Percentiles rank a stretch among this genome's conserved stretches.
Evolutionary conservation across 73 alveolate species (phyloP).

Genomic region (Tetrahymena malaccensis): DNA sequence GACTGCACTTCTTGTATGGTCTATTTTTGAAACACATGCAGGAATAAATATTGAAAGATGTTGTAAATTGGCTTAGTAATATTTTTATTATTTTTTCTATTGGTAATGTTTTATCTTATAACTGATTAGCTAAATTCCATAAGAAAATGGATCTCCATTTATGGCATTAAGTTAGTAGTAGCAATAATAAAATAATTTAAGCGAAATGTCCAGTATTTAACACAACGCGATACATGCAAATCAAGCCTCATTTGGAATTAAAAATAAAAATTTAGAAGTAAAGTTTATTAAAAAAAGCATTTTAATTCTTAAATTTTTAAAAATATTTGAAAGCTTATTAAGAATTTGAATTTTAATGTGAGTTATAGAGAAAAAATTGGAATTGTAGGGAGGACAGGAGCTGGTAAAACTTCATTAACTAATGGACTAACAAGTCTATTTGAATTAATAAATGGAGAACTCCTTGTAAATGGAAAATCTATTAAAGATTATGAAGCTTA

Average conservation of each 20-base stretch:
- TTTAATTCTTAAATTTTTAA: not conserved
- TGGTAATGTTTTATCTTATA: not conserved
- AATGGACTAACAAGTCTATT: slow-evolving; percentile 54
- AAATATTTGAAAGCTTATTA: slow-evolving; percentile 45
- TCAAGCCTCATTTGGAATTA: not conserved
- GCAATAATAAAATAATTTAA: not conserved
- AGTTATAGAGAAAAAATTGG: slow-evolving; percentile 72
- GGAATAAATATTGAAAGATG: not conserved
- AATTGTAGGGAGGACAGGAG: slow-evolving; percentile 89
- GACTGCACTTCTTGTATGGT: not conserved
- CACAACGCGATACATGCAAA: not conserved
- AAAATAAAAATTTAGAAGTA: not conserved
- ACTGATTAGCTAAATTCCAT: not conserved
- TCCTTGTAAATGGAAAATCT: not conserved
- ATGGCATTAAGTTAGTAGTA: not conserved
- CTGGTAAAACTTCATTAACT: slow-evolving; percentile 66
- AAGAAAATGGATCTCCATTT: not conserved
- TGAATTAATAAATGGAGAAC: slow-evolving; percentile 26
- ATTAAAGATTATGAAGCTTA: not conserved
- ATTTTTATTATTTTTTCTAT: not conserved
- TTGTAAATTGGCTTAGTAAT: not conserved
- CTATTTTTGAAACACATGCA: not conserved
- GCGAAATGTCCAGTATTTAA: not conserved
- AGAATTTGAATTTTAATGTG: slow-evolving; percentile 44
- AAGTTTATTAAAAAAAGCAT: not conserved